Percentiles rank a stretch among this genome's conserved stretches.
Evolutionary conservation across 306 rosid species (phyloP).

Genomic region (Sophora flavescens): DNA sequence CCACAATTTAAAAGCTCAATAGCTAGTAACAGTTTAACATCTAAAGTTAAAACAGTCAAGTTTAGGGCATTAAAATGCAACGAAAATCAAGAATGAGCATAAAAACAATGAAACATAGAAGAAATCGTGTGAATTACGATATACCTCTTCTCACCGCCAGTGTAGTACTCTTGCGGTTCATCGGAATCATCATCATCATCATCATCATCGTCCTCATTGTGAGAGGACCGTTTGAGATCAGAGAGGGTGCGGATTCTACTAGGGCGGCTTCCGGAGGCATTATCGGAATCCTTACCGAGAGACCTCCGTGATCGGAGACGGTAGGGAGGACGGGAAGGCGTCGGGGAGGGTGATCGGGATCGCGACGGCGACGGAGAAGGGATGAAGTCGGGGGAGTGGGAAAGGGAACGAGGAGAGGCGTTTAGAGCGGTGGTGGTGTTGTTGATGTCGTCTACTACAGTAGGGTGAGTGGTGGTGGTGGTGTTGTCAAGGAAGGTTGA

Average conservation of each 20-base stretch:
- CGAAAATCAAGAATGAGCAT: background rate
- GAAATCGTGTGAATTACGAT: background rate
- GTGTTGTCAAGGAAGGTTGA: slow-evolving; percentile 72
- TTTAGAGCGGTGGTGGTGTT: background rate
- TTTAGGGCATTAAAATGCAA: background rate
- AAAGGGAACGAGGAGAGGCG: slow-evolving; percentile 38
- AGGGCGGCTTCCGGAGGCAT: slow-evolving; percentile 56
- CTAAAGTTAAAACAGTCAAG: background rate
- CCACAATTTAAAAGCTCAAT: no score
- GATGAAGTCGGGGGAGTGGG: slow-evolving; percentile 53
- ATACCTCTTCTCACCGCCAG: slow-evolving; percentile 95
- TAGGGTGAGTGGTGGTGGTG: background rate
- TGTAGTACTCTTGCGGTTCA: slow-evolving; percentile 77
- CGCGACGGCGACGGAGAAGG: slow-evolving; percentile 57
- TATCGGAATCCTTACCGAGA: slow-evolving; percentile 45
- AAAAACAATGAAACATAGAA: no score
- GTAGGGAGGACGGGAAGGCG: slow-evolving; percentile 67
- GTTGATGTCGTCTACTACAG: background rate
- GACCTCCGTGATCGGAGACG: slow-evolving; percentile 77
- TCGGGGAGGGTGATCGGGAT: slow-evolving; percentile 46
- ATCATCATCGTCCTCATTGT: slow-evolving; percentile 50
- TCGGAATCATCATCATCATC: slow-evolving; percentile 70
- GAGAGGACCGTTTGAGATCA: slow-evolving; percentile 62
- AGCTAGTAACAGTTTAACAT: background rate
- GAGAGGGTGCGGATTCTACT: slow-evolving; percentile 68